Base-by-base conservation (phyloP, 768 basidiomycete genomes). In the Trametes villosa region DNA sequence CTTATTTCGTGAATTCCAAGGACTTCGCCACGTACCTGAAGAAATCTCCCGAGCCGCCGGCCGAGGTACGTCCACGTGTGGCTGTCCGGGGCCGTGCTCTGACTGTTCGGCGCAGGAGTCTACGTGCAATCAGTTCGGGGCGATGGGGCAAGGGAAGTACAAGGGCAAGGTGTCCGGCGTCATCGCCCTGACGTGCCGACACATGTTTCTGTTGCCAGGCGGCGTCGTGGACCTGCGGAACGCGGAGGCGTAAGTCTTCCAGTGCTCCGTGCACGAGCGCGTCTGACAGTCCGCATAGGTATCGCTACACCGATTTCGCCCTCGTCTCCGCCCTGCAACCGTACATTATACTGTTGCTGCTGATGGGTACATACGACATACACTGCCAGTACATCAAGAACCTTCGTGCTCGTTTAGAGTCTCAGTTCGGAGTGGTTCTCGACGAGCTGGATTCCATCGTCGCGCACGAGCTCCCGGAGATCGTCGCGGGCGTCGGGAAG, bases 351-450 rank as follows among this genome's bases (percentile, higher is more conserved):
- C 33, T 67, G 42, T 40, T 46, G 33, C 40, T 63, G 13, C 20
- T 57, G 9, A 55, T 34, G 9, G 46, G 46, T 17, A 17, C 27
- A 8, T 73, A 73, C 51, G 72, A 72, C 58, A 72, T 72, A 48
- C 60, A 60, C 22, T 72, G 70, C 45, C 69, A 73, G 38, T 71
- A 66, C 44, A 59, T 42, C 5, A 57, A 52, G 1, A 46, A 65
- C 20, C 53, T 65, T 22, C 29, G 29, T 1, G 34, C 57, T 13
- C 56, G 65, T 1, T 40, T 68, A n/a, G 15, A 38, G 6, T 22
- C 42, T 20, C 51, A 57, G n/a, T 57, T 71, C 26, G 22, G 15
- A 1, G 26, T 34, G 13, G 18, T 42, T 9, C 27, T 47, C 0
- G 20, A 30, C 9, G 36, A 57, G 2, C 59, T 69, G 0, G 52